Percentiles rank a stretch among this genome's conserved stretches.
Evolutionary conservation across 2,329 filamentous ascomycete genomes (phyloP).

Genomic region (Xylariaceae sp.): DNA sequence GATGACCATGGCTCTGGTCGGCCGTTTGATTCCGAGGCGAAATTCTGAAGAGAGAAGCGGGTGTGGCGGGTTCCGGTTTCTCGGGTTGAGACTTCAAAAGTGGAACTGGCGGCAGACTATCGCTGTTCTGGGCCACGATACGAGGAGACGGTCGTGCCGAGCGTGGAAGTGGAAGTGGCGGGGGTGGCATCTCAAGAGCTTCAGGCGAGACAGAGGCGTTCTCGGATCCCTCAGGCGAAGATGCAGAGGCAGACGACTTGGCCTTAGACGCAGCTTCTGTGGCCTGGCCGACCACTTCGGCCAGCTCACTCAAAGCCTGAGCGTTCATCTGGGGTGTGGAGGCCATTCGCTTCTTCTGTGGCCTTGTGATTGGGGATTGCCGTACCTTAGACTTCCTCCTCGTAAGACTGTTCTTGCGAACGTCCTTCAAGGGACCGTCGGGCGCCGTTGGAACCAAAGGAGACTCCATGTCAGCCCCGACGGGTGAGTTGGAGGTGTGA

Average conservation of each 20-base stretch:
- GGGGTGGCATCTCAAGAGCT: conserved; percentile 61
- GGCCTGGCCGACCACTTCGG: conserved; percentile 37
- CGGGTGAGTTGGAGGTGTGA: conserved; percentile 47
- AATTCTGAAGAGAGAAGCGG: conserved; percentile 81
- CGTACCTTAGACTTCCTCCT: conserved; percentile 53
- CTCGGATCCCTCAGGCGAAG: conserved; percentile 51
- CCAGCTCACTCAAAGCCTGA: conserved; percentile 50
- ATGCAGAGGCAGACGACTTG: conserved; percentile 34
- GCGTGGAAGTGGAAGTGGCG: conserved; percentile 59
- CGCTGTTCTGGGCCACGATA: conserved; percentile 49
- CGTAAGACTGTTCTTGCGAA: conserved; percentile 48
- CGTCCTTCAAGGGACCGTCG: conserved; percentile 48
- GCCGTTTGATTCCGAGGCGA: conserved; percentile 48
- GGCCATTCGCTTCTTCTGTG: conserved; percentile 50
- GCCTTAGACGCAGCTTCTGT: conserved; percentile 26
- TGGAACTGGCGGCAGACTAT: conserved; percentile 27
- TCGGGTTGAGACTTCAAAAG: conserved; percentile 31
- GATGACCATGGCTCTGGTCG: conserved; percentile 38
- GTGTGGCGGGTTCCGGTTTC: conserved; percentile 66
- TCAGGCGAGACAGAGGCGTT: conserved; percentile 62
- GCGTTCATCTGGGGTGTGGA: conserved; percentile 53
- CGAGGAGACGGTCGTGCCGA: conserved; percentile 64
- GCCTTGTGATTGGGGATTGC: conserved; percentile 69
- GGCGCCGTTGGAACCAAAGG: conserved; percentile 36
- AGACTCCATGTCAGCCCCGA: conserved; percentile 52